Evolutionary conservation across 768 basidiomycete genomes (phyloP), one percentile per base, ranked within the genome.

Genomic region (Lactarius quietus): DNA sequence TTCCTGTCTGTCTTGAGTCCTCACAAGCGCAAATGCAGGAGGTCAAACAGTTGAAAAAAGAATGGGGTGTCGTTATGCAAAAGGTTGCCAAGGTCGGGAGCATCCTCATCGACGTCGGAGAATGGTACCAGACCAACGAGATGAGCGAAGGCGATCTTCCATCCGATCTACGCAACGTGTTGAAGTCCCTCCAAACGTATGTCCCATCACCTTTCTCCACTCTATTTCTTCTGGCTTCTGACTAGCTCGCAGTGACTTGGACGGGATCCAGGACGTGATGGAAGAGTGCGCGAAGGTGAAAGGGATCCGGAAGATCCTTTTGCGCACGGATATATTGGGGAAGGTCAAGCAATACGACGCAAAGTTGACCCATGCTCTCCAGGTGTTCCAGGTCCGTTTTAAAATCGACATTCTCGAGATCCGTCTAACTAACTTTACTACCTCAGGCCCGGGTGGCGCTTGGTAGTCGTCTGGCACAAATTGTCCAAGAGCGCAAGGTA

Each of bases 271-370:
- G 4, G 48, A 17, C 15, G 23, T 52, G 6, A 9, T 52, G 51
- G 51, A 52, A 52, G 17, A 29, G 43, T 45, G 43, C n/a, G 43
- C 43, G 20, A 8, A n/a, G 41, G 41, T 52, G 15, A 28, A 29
- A 52, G 51, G 23, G 6, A 15, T 52, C 12, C 23, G 8, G 51
- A 29, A 15, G 51, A 3, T 52, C 51, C 23, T 29, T 52, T 18
- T 52, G 5, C 51, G 51, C 51, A 17, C 51, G 51, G 28, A 52
- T 29, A 52, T 52, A 9, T 5, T 17, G 17, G 14, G 3, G 51
- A 52, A 52, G 51, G 26, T 52, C 51, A 52, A 51, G 48, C 48
- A 51, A 52, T 52, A 52, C 17, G 51, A 52, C 28, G 51, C 51
- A 28, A 52, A 14, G 12, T 29, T 29, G 5, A 28, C 26, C 28